Percentiles rank a stretch among this genome's conserved stretches.
phyloP scores from a whole-genome alignment of 495 filamentous ascomycete genomes.

The Penicillium argentinense region DNA sequence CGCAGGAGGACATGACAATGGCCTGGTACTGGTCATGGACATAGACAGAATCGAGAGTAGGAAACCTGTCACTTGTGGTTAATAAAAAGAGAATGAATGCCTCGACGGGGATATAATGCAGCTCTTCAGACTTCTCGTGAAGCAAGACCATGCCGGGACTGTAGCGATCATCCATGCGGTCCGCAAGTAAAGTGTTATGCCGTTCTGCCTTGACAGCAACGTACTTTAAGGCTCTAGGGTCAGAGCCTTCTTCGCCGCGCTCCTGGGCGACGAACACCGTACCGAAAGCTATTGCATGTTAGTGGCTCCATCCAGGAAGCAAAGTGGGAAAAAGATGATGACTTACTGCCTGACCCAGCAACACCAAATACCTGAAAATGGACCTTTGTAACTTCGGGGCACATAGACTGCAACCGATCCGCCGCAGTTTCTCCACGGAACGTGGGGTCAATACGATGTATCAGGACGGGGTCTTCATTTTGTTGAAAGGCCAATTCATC shows the following conservation, averaged over 20 bases:
- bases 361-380: constrained; percentile 19
- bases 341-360: constrained; percentile 21
- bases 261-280: constrained; percentile 22
- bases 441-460: constrained; percentile 1
- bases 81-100: constrained; percentile 24
- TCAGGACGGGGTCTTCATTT: neutral
- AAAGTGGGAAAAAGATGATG: neutral
- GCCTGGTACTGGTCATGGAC: constrained; percentile 18
- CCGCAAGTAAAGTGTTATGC: constrained; percentile 9
- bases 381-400: neutral
- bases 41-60: constrained; percentile 28
- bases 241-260: neutral
- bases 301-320: constrained; percentile 4
- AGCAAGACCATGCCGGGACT: constrained; percentile 7
- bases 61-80: constrained; percentile 23
- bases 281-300: constrained; percentile 23
- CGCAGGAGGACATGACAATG: constrained; percentile 24
- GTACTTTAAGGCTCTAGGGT: constrained; percentile 4
- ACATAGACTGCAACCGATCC: constrained; percentile 7
- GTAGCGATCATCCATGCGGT: neutral
- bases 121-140: neutral
- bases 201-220: constrained; percentile 24
- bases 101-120: constrained; percentile 23
- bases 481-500: constrained; percentile 5
- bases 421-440: neutral